Base-by-base conservation (phyloP, 352 stramenopile genomes). In the Phytophthora macrochlamydospora region DNA sequence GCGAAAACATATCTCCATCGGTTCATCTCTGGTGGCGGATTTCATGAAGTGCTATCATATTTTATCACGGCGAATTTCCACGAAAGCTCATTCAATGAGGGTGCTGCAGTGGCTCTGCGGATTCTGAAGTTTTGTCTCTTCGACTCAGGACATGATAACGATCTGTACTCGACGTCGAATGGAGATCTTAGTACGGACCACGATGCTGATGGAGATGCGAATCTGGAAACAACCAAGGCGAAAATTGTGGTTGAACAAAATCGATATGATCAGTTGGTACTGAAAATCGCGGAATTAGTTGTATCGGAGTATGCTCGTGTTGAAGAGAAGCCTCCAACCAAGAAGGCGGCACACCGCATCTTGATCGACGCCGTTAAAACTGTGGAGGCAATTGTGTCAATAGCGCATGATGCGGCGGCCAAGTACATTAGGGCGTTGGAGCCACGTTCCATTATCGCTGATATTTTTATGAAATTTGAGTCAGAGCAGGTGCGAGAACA, bases 81-180 rank as follows among this genome's bases (percentile, higher is more conserved):
- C 37, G 74, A 83, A 14, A 86, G 73, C 42, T 87, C 84, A 3
- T 94, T 92, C 44, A 93, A 95, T 62, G 87, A 96, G 84, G 87
- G 87, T 35, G 82, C 83, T 43, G 89, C 88, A 2, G 87, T 95
- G 3, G 85, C 87, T 42, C 70, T 96, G 48, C 81, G 87, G 33
- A 92, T 96, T 40, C 56, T 96, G 45, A 93, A 92, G 51, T 93
- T 90, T 57, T 94, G 86, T 46, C 65, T 94, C 50, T 94, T 96
- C 50, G 83, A 91, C 59, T 81, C 85, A 38, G 79, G 77, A 5
- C 75, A 84, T 50, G 79, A 75, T 48, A 78, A 87, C n/a, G 59
- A 59, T 12, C 60, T 73, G 48, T 83, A 83, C 37, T 85, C 67
- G 30, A 71, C 64, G 24, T 55, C 65, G 38, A 73, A 71, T 53